Base-by-base conservation (phyloP, 2,329 filamentous ascomycete species). In the Hypoxylon sp. region DNA sequence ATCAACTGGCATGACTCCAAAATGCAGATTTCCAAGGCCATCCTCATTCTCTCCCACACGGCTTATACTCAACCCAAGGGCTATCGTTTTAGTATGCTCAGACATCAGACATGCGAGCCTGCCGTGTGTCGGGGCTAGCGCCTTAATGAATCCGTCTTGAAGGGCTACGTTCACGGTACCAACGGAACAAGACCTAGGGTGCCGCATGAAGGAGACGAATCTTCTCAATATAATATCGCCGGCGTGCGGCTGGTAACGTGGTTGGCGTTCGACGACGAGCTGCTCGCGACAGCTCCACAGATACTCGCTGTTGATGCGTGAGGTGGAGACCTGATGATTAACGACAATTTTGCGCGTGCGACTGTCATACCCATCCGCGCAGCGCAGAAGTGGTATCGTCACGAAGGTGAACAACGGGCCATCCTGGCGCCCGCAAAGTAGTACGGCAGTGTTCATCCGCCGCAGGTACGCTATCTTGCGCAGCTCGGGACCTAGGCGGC, bases 151-250 rank as follows among this genome's bases (percentile, higher is more conserved):
- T n/a, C 60, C 65, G 36, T 67, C 51, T 19, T 60, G 49, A 49
- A 60, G 36, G 1, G 49, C 34, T 1, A 52, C 60, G 21, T 60
- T 46, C 25, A 65, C 17, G 7, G 4, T 36, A 2, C 58, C 17
- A 9, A 14, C 13, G 17, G 28, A 43, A 21, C 23, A 3, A 43
- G 34, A 38, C 19, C 13, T 30, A 14, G 19, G 7, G 19, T 60
- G 51, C 1, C 28, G 17, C 11, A 60, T 23, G 17, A 43, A 34
- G 4, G 52, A 49, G 1, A 60, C 11, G n/a, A 68, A 52, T 5
- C 66, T 55, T 11, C 66, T 60, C 3, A 68, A n/a, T 5, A 68
- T 21, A 45, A 68, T 63, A 34, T 68, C 66, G 19, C 65, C 53
- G 2, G 25, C 17, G 11, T 23, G 14, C 0, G 65, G 57, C n/a